phyloP scores from a whole-genome alignment of 2,329 filamentous ascomycete genomes.

The Epichloe festucae region DNA sequence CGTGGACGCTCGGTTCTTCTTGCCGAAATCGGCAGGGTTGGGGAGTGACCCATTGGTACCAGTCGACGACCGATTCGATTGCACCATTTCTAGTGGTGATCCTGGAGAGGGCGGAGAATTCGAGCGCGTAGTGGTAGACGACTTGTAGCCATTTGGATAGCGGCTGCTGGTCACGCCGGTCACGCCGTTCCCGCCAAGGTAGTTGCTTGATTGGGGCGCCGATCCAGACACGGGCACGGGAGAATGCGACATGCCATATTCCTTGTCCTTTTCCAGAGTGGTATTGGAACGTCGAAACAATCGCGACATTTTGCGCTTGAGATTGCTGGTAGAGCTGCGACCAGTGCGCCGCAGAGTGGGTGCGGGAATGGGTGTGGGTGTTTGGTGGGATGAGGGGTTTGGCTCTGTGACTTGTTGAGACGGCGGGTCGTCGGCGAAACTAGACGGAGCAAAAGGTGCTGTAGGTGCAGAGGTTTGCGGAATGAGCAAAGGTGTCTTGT shows the following conservation, averaged over 20 bases:
- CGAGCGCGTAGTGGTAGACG: constrained; percentile 32
- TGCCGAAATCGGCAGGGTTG: constrained; percentile 31
- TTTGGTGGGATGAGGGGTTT: constrained; percentile 8
- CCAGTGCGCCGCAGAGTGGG: constrained; percentile 27
- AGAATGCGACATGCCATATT: constrained; percentile 11
- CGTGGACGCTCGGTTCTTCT: constrained; percentile 39
- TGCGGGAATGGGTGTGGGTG: constrained; percentile 1
- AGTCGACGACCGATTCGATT: constrained; percentile 12
- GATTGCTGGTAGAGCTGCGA: constrained; percentile 29
- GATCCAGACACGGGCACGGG: constrained; percentile 10
- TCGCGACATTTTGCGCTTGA: constrained; percentile 37
- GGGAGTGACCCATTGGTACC: constrained; percentile 23
- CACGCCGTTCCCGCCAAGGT: constrained; percentile 2
- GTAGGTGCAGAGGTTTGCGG: constrained; percentile 1
- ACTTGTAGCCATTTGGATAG: constrained; percentile 31
- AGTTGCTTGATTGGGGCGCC: constrained; percentile 6
- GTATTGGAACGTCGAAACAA: constrained; percentile 34
- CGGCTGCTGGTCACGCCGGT: constrained; percentile 16
- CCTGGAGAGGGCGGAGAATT: constrained; percentile 38
- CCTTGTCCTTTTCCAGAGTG: constrained; percentile 14
- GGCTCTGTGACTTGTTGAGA: background rate
- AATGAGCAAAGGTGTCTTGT: constrained; percentile 7
- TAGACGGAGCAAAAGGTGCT: background rate
- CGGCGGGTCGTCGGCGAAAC: background rate
- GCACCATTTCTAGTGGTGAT: constrained; percentile 30